A percentile compares a stretch with the other conserved stretches of the same genome.
phyloP scores from a whole-genome alignment of 306 rosid genomes.

The Notholithocarpus densiflorus region DNA sequence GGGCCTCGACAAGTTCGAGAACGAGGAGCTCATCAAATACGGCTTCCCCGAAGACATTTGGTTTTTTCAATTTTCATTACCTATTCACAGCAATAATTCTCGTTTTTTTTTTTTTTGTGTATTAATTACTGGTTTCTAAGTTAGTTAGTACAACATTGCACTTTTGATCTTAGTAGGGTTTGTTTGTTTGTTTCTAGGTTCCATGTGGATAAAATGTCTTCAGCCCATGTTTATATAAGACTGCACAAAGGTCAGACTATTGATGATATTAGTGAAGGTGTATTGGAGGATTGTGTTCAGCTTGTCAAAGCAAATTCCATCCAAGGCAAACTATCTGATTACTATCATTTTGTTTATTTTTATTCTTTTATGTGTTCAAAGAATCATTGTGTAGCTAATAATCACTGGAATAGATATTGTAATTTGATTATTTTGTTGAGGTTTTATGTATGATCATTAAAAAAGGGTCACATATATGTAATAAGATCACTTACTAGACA shows the following conservation, averaged over 20 bases:
- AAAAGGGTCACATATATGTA: background rate
- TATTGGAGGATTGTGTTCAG: conserved; percentile 94
- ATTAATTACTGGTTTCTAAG: background rate
- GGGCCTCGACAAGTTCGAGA: conserved; percentile 98
- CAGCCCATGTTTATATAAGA: conserved; percentile 94
- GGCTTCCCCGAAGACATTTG: conserved; percentile 94
- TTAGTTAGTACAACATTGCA: background rate
- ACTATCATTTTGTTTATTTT: too few relatives aligned
- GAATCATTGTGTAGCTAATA: background rate
- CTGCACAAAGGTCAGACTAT: conserved; percentile 87
- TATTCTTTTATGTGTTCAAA: background rate
- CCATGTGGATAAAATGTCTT: conserved; percentile 97
- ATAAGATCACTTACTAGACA: background rate
- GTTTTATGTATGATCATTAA: background rate
- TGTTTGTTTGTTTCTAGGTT: conserved; percentile 52
- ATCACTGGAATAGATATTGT: background rate
- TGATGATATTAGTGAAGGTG: conserved; percentile 79
- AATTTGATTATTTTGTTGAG: background rate
- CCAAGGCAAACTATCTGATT: conserved; percentile 54
- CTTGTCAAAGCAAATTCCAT: conserved; percentile 98
- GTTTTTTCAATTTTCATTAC: conserved; percentile 20
- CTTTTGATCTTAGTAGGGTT: background rate
- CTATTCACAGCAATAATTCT: background rate
- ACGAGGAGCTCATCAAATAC: conserved; percentile 97
- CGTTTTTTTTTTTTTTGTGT: background rate